A percentile compares a stretch with the other conserved stretches of the same genome.
Evolutionary conservation across 2,329 filamentous ascomycete genomes (phyloP).

Genomic region (Nemania sp.): DNA sequence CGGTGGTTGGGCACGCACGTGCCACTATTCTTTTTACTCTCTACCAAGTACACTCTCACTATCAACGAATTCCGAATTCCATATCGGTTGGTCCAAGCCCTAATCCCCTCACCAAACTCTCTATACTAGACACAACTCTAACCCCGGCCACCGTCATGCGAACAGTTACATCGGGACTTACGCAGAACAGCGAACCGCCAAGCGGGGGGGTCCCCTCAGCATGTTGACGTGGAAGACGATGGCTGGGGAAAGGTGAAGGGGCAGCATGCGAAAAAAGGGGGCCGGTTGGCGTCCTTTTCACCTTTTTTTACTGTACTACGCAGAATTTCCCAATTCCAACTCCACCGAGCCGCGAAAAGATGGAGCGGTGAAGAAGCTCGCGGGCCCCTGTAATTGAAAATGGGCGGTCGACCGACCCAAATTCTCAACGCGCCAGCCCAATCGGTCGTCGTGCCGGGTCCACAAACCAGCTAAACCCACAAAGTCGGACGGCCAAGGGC

Average conservation of each 20-base stretch:
- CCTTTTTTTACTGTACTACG: too few relatives aligned
- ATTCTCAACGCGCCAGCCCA: constrained; percentile 9
- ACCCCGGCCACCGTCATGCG: too few relatives aligned
- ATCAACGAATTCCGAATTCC: not conserved
- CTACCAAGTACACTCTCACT: not conserved
- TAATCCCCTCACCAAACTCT: not conserved
- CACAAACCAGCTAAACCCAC: constrained; percentile 16
- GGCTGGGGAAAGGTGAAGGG: constrained; percentile 22
- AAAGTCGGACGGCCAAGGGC: too few relatives aligned
- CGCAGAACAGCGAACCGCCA: not conserved
- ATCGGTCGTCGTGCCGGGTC: constrained; percentile 19
- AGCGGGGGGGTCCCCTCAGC: not conserved
- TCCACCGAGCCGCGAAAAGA: constrained; percentile 11
- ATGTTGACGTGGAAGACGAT: constrained; percentile 28
- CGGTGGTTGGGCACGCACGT: constrained; percentile 14
- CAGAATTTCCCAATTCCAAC: too few relatives aligned
- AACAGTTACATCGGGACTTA: too few relatives aligned
- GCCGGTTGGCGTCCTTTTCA: too few relatives aligned
- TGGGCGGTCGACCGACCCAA: too few relatives aligned
- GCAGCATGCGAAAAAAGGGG: not conserved
- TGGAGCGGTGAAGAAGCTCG: constrained; percentile 19
- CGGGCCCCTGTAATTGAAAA: too few relatives aligned
- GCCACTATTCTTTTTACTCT: not conserved
- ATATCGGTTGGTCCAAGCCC: not conserved
- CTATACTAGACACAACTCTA: too few relatives aligned